phyloP scores from a whole-genome alignment of 2,329 filamentous ascomycete genomes.

The Hirsutella rhossiliensis region DNA sequence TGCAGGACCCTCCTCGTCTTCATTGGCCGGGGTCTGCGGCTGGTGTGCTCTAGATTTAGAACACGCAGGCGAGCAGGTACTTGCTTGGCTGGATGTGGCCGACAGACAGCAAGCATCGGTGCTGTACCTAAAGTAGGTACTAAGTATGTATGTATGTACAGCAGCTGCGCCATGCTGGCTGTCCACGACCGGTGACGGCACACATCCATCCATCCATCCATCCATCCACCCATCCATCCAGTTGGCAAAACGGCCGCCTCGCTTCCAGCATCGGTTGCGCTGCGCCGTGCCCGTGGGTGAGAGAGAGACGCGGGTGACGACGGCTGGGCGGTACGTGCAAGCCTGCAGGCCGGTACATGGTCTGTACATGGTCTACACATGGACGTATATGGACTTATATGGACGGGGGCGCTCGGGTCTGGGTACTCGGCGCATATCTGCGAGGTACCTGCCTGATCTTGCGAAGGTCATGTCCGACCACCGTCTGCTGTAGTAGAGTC shows the following conservation, averaged over 20 bases:
- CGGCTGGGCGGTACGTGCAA: not conserved
- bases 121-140: no score
- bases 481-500: not conserved
- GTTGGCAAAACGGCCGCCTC: not conserved
- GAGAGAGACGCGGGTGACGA: not conserved
- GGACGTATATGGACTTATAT: no score
- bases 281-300: not conserved
- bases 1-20: not conserved
- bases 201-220: no score
- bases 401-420: no score
- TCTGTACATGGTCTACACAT: no score
- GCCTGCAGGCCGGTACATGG: not conserved
- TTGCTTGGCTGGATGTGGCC: no score
- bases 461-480: not conserved
- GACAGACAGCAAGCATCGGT: no score
- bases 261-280: not conserved
- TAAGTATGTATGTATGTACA: not conserved
- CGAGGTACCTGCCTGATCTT: no score
- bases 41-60: conserved; percentile 21
- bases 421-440: no score
- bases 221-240: no score
- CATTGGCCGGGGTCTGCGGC: not conserved
- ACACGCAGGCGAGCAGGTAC: conserved; percentile 4
- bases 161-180: no score
- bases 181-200: no score